Evolutionary conservation across 2,329 filamentous ascomycete species (phyloP).

Genomic region (Hirsutella rhossiliensis): DNA sequence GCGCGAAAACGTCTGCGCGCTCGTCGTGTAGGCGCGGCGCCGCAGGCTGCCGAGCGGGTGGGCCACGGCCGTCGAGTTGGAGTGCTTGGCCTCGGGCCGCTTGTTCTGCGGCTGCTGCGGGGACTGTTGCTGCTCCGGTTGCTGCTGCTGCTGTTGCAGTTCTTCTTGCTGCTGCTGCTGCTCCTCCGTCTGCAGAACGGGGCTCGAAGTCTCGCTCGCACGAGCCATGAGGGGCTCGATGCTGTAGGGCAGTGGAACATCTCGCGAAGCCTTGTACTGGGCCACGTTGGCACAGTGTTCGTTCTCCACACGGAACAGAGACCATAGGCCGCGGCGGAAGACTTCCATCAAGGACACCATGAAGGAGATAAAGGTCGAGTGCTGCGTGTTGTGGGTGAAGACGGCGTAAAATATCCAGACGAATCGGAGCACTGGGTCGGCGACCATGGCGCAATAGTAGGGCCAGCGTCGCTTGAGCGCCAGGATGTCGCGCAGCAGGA

Average conservation of each 20-base stretch:
- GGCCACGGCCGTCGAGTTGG: slow-evolving; percentile 11
- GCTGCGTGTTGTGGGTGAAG: slow-evolving; percentile 66
- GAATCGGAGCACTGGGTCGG: slow-evolving; percentile 80
- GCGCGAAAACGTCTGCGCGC: slow-evolving; percentile 32
- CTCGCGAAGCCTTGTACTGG: slow-evolving; percentile 78
- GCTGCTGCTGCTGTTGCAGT: background rate
- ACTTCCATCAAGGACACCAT: slow-evolving; percentile 68
- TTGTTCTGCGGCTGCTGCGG: background rate
- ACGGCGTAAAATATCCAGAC: slow-evolving; percentile 92
- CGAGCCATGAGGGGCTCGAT: slow-evolving; percentile 36
- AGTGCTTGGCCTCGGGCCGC: slow-evolving; percentile 3
- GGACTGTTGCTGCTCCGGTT: background rate
- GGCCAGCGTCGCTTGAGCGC: slow-evolving; percentile 69
- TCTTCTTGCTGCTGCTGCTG: slow-evolving; percentile 3
- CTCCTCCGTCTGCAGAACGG: slow-evolving; percentile 7
- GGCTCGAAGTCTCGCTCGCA: slow-evolving; percentile 21
- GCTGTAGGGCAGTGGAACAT: slow-evolving; percentile 76
- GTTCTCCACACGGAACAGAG: slow-evolving; percentile 89
- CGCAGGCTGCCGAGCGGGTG: slow-evolving; percentile 12
- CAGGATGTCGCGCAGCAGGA: slow-evolving; percentile 62
- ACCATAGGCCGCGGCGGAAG: slow-evolving; percentile 79
- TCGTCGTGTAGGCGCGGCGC: slow-evolving; percentile 19
- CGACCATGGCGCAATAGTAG: slow-evolving; percentile 75
- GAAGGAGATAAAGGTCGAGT: slow-evolving; percentile 75
- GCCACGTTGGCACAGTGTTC: slow-evolving; percentile 91